A percentile compares a stretch with the other conserved stretches of the same genome.
Conservation (phyloP, 2,329 filamentous ascomycete genomes). For the Epichloe scottii region DNA sequence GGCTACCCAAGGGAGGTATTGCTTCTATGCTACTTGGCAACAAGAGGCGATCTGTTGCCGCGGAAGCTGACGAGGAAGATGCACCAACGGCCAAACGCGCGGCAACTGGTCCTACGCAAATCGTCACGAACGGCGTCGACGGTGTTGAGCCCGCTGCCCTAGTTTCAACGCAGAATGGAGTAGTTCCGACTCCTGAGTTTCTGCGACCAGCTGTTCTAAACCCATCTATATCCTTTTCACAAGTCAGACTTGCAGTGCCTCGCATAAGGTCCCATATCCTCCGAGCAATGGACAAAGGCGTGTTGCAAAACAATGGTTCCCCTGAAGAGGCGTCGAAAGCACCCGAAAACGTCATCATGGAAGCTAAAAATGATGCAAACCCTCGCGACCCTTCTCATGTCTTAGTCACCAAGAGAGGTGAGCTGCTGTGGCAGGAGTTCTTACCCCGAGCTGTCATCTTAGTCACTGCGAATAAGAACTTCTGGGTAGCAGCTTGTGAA, state of each 20-base stretch:
- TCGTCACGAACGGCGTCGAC: slow-evolving; percentile 64
- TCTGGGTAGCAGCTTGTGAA: slow-evolving; percentile 89
- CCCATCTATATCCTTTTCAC: slow-evolving; percentile 67
- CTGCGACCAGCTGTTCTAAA: slow-evolving; percentile 80
- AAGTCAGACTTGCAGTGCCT: slow-evolving; percentile 76
- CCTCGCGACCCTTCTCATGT: slow-evolving; percentile 75
- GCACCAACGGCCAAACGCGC: slow-evolving; percentile 33
- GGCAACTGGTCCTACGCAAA: slow-evolving; percentile 56
- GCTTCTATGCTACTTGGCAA: slow-evolving; percentile 80
- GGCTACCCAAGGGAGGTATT: slow-evolving; percentile 79
- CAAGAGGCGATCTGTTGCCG: slow-evolving; percentile 67
- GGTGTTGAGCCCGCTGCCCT: slow-evolving; percentile 66
- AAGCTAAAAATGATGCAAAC: slow-evolving; percentile 73
- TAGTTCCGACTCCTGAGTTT: slow-evolving; percentile 65
- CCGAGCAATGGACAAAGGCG: slow-evolving; percentile 61
- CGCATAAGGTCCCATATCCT: slow-evolving; percentile 74
- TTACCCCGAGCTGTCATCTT: slow-evolving; percentile 78
- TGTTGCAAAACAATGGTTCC: slow-evolving; percentile 38
- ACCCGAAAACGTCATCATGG: slow-evolving; percentile 64
- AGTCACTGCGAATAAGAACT: slow-evolving; percentile 76
- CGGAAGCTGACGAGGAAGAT: slow-evolving; percentile 65
- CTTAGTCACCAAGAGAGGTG: slow-evolving; percentile 67
- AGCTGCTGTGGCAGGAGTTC: slow-evolving; percentile 86
- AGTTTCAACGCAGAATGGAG: slow-evolving; percentile 43
- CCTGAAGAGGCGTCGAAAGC: slow-evolving; percentile 49